Conservation (phyloP, 2,329 filamentous ascomycete genomes). For the Fusarium continuum region DNA sequence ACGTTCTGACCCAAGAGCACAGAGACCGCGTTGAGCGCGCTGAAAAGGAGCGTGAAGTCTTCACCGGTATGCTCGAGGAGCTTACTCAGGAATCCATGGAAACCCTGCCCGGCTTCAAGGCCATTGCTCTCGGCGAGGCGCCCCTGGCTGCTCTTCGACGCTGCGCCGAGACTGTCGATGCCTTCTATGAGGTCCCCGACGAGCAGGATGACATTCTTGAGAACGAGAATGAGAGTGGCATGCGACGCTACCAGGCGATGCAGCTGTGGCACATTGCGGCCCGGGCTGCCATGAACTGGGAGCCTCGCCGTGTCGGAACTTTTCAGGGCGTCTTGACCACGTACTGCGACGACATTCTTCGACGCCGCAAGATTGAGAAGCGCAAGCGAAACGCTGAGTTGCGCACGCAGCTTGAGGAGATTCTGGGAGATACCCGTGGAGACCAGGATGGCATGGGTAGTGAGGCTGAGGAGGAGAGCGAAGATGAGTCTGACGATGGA, state of each 20-base stretch:
- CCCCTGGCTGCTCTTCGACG: constrained; percentile 6
- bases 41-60: constrained; percentile 13
- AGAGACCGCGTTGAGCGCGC: constrained; percentile 20
- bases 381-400: constrained; percentile 6
- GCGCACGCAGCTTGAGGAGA: constrained; percentile 8
- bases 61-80: constrained; percentile 17
- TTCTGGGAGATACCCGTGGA: constrained; percentile 21
- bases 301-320: neutral
- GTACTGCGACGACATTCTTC: constrained; percentile 27
- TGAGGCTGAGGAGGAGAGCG: neutral
- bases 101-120: constrained; percentile 9
- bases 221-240: neutral
- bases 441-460: neutral
- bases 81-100: constrained; percentile 2
- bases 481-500: neutral
- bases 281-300: constrained; percentile 27
- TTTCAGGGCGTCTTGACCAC: constrained; percentile 1
- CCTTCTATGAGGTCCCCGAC: constrained; percentile 11
- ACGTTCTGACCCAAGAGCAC: constrained; percentile 26
- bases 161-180: constrained; percentile 23
- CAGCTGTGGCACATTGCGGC: constrained; percentile 33
- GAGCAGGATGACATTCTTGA: constrained; percentile 1
- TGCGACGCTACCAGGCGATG: constrained; percentile 14
- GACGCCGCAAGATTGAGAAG: constrained; percentile 4
- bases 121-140: constrained; percentile 1